Evolutionary conservation across 2,329 filamentous ascomycete genomes (phyloP), one percentile per base, ranked within the genome.

Genomic region (Fusarium avenaceum): DNA sequence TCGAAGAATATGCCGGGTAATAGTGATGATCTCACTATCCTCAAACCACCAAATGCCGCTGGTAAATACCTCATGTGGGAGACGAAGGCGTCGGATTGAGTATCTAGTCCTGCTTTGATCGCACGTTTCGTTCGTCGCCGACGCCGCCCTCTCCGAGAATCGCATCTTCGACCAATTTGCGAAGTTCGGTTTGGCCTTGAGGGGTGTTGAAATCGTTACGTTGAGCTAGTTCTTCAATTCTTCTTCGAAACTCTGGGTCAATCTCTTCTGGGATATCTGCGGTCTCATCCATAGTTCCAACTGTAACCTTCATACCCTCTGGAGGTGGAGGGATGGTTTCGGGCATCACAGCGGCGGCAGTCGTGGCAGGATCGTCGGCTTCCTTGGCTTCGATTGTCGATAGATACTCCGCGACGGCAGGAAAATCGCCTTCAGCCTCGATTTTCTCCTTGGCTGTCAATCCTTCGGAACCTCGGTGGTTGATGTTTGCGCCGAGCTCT

Each of bases 201-300:
- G 92, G 89, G 7, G 89, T 91, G 72, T 95, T 85, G 74, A 97
- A 97, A 75, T 98, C 94, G 24, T 91, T 89, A 40, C 93, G 86
- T 35, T 90, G 86, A 3, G 96, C 94, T 62, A 99, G 81, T 79
- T 97, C 92, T 74, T 98, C 94, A 75, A 99, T 98, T 53, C 92
- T 86, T 70, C 91, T 85, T 75, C 91, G 89, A 70, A 99, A 93
- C 70, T 94, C 94, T 2, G 92, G 89, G 76, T 98, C 94, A 10
- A 90, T 87, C 59, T 90, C 88, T 39, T 84, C 84, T 2, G 83
- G 84, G 8, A 87, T 86, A 14, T 87, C 88, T 44, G 87, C 83
- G 1, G 78, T 83, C 71, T 90, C 86, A 7, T 86, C 84, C 83
- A 96, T 89, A 3, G 91, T 92, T 46, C 91, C 91, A 58, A 98